A percentile compares a stretch with the other conserved stretches of the same genome.
Conservation (phyloP, 306 rosid species). For the Prunus mira region DNA sequence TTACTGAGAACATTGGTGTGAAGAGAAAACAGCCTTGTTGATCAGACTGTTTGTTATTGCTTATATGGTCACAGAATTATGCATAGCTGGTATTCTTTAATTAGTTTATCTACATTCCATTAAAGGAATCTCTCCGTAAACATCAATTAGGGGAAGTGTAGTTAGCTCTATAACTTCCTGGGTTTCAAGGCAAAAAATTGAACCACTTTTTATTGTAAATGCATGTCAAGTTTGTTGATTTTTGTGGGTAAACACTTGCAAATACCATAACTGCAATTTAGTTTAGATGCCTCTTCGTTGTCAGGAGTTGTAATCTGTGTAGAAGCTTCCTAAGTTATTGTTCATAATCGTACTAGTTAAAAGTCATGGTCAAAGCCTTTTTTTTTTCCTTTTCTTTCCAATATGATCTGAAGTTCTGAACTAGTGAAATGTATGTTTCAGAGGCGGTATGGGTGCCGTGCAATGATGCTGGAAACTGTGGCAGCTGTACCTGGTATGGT, state of each 20-base stretch:
- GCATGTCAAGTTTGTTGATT: neutral
- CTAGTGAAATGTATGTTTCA: constrained; percentile 13
- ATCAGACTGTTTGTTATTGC: neutral
- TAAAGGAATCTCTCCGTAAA: neutral
- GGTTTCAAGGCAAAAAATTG: neutral
- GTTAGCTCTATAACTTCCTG: neutral
- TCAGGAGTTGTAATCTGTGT: neutral
- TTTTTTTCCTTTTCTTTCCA: neutral
- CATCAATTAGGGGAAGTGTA: neutral
- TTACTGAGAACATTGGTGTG: neutral
- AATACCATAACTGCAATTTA: neutral
- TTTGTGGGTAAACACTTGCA: neutral
- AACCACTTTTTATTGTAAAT: neutral
- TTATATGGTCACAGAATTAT: neutral
- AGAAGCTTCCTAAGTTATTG: neutral
- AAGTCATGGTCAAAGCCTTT: neutral
- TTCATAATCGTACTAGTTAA: too few species aligned
- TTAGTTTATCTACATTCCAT: neutral
- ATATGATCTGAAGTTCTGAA: constrained; percentile 14
- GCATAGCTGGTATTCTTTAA: neutral
- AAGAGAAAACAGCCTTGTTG: neutral
- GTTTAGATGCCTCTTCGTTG: neutral
- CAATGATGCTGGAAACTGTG: constrained; percentile 85
- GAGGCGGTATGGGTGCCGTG: constrained; percentile 82
- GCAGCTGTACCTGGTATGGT: constrained; percentile 86